Evolutionary conservation across 2,329 filamentous ascomycete genomes (phyloP), one percentile per base, ranked within the genome.

Genomic region (Scedosporium boydii): DNA sequence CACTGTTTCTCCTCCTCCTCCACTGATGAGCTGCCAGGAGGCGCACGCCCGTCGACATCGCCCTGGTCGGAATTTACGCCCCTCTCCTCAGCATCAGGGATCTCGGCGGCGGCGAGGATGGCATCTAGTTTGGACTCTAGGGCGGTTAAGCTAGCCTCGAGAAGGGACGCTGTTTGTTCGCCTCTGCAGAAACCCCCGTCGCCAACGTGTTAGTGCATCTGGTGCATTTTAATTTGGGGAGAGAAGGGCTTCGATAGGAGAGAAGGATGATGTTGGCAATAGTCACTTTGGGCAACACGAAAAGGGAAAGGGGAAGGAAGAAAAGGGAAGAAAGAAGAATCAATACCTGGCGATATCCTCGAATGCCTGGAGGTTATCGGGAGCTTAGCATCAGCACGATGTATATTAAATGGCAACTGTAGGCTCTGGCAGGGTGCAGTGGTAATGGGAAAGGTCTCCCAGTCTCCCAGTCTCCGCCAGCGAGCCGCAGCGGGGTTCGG

Each of bases 91-190:
- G 27, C 34, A 27, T 44, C 57, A 42, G 60, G 29, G 16, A 66
- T 68, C 62, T 80, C 81, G 58, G 83, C 72, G 26, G 77, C 76
- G 16, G 78, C 79, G 23, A 86, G 74, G 23, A 86, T 73, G 64
- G 76, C 77, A 64, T 85, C 82, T n/a, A 86, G 76, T 69, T 79
- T 83, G 68, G 73, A 75, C 70, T 85, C 82, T 21, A 86, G 75
- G 41, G 68, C 78, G 7, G 76, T 74, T 59, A 86, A 75, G 66
- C 80, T 81, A 1, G 77, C 73, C 68, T 86, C 83, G 18, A 86
- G 77, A 34, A 76, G 76, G 10, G 77, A 69, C 51, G 82, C 82
- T 3, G 82, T 74, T 66, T 82, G 78, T 64, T 86, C 83, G 66
- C 82, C 83, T 67, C 80, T 83, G 64, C 29, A 27, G 34, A 38